Conservation (phyloP, 345 rosid species). For the Gossypium turneri region DNA sequence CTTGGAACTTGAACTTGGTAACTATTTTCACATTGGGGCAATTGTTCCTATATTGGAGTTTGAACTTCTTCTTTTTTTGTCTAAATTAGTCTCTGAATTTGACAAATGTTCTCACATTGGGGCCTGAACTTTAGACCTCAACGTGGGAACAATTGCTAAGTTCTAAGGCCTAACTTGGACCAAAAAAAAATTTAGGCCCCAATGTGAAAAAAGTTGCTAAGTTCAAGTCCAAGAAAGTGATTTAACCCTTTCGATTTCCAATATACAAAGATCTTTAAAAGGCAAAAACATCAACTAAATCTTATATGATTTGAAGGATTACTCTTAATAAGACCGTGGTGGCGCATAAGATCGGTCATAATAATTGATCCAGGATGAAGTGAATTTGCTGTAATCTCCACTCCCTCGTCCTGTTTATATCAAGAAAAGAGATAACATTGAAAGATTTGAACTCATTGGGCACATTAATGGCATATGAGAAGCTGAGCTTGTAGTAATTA, state of each 20-base stretch:
- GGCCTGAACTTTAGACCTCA: no score
- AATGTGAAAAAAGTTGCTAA: no score
- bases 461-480: neutral
- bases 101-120: no score
- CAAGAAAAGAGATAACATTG: neutral
- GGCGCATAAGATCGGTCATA: slow-evolving; percentile 54
- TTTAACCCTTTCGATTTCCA: neutral
- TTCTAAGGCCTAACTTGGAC: no score
- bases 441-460: neutral
- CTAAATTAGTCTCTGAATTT: no score
- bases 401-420: slow-evolving; percentile 54
- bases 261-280: neutral
- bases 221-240: no score
- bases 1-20: no score
- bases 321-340: slow-evolving; percentile 42
- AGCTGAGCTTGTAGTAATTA: neutral
- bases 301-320: slow-evolving; percentile 6
- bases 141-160: no score
- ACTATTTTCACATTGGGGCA: no score
- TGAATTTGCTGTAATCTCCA: slow-evolving; percentile 59
- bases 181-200: no score
- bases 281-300: neutral
- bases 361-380: slow-evolving; percentile 69
- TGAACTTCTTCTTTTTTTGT: no score
- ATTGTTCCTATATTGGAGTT: no score